These are phyloP conservation scores for Sporothrix pallida DNA, from an alignment of 2,329 filamentous ascomycete species.

Conservation along the genomic window DNA sequence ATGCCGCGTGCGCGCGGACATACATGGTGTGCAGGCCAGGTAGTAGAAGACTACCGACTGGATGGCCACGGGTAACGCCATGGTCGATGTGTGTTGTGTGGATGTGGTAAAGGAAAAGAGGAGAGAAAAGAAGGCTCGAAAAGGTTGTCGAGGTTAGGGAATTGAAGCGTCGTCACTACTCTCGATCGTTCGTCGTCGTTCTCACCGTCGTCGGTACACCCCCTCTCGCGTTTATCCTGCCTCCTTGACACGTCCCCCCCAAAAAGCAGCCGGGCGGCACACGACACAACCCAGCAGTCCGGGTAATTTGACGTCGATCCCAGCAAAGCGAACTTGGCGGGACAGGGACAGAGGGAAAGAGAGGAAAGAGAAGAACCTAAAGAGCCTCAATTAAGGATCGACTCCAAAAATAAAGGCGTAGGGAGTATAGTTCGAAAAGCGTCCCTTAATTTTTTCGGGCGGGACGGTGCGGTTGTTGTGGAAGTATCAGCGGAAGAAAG, in stretches of 20 bases:
- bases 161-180: neutral
- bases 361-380: neutral
- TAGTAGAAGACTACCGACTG: constrained; percentile 82
- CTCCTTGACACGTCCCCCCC: constrained; percentile 17
- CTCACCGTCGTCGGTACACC: constrained; percentile 18
- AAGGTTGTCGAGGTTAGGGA: neutral
- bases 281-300: constrained; percentile 31
- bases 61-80: constrained; percentile 64
- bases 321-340: constrained; percentile 21
- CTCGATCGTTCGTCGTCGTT: neutral
- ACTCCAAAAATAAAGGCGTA: neutral
- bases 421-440: neutral
- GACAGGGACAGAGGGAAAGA: neutral
- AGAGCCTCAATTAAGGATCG: constrained; percentile 19
- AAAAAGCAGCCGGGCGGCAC: constrained; percentile 9
- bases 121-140: neutral
- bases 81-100: constrained; percentile 39
- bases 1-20: constrained; percentile 70
- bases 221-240: constrained; percentile 49
- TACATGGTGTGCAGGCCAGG: constrained; percentile 78
- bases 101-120: too few species aligned
- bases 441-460: constrained; percentile 8
- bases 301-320: constrained; percentile 32
- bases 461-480: neutral
- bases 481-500: constrained; percentile 11